Evolutionary conservation across 768 basidiomycete genomes (phyloP).

Genomic region (Mycena venus): DNA sequence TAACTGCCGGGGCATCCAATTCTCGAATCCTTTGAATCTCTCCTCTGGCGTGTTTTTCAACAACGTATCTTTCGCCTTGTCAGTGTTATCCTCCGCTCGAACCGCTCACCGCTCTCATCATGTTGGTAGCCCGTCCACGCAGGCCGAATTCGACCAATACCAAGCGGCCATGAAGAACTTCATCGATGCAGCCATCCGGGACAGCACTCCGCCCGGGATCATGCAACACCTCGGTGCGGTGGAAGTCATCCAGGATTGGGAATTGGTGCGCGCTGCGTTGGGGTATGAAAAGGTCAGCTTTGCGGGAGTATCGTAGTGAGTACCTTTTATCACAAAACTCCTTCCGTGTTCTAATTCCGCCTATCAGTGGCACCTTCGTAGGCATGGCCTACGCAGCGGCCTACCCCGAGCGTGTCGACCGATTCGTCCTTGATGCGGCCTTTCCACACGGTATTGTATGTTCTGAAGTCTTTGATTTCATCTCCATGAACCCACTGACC

Average conservation of each 20-base stretch:
- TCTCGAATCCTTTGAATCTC: slow-evolving; percentile 34
- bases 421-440: slow-evolving; percentile 29
- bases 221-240: slow-evolving; percentile 15
- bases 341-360: no score
- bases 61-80: slow-evolving; percentile 22
- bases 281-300: slow-evolving; percentile 27
- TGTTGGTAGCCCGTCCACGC: slow-evolving; percentile 1
- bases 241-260: slow-evolving; percentile 30
- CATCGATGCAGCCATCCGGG: not conserved
- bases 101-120: not conserved
- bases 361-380: slow-evolving; percentile 2
- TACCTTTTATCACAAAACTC: not conserved
- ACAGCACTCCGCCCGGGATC: slow-evolving; percentile 26
- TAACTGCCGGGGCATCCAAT: slow-evolving; percentile 31
- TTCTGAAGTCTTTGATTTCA: not conserved
- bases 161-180: slow-evolving; percentile 26
- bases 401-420: slow-evolving; percentile 26
- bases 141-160: slow-evolving; percentile 26
- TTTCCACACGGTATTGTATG: slow-evolving; percentile 18
- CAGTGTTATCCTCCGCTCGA: no score
- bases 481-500: not conserved
- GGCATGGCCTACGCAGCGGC: slow-evolving; percentile 18
- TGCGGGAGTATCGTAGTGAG: slow-evolving; percentile 30
- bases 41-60: slow-evolving; percentile 24
- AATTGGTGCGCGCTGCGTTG: slow-evolving; percentile 24